These are phyloP conservation scores for Colletotrichum sp. DNA, from an alignment of 2,329 filamentous ascomycete species.

Conservation along the genomic window DNA sequence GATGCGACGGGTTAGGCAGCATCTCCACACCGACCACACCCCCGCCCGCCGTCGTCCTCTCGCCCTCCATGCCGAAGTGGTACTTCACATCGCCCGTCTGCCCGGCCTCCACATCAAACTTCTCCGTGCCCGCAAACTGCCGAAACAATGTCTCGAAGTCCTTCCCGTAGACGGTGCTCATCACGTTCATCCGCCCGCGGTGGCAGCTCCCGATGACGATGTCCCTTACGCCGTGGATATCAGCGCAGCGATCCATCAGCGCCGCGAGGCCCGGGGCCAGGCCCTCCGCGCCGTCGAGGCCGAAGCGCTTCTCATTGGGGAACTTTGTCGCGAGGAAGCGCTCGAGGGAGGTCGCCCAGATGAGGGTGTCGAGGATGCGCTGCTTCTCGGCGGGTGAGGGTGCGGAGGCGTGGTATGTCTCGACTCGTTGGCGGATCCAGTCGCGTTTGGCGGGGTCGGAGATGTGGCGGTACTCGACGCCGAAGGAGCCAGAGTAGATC, in stretches of 20 bases:
- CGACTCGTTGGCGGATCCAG: conserved; percentile 93
- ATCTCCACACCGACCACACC: conserved; percentile 98
- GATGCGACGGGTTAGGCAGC: conserved; percentile 96
- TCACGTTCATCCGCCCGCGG: conserved; percentile 94
- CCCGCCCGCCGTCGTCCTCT: conserved; percentile 94
- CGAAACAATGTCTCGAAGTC: conserved; percentile 99
- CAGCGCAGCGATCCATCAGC: conserved; percentile 94
- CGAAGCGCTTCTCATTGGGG: conserved; percentile 99
- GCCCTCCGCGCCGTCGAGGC: conserved; percentile 95
- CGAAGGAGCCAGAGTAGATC: conserved; percentile 94
- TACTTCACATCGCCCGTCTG: conserved; percentile 96
- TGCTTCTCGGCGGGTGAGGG: conserved; percentile 98
- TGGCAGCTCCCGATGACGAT: conserved; percentile 99
- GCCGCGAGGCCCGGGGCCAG: conserved; percentile 99
- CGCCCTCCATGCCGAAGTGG: conserved; percentile 99
- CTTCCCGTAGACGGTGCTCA: conserved; percentile 98
- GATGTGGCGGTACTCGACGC: conserved; percentile 98
- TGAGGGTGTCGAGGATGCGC: conserved; percentile 92
- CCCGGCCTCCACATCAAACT: conserved; percentile 82
- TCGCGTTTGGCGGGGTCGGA: conserved; percentile 96
- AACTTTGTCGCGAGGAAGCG: conserved; percentile 95
- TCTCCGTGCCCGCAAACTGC: conserved; percentile 88
- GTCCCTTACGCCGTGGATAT: conserved; percentile 91
- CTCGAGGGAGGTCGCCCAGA: conserved; percentile 98
- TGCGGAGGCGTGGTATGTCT: conserved; percentile 91